These are phyloP conservation scores for Lomentospora prolificans DNA, from an alignment of 2,329 filamentous ascomycete genomes.

Conservation along the genomic window DNA sequence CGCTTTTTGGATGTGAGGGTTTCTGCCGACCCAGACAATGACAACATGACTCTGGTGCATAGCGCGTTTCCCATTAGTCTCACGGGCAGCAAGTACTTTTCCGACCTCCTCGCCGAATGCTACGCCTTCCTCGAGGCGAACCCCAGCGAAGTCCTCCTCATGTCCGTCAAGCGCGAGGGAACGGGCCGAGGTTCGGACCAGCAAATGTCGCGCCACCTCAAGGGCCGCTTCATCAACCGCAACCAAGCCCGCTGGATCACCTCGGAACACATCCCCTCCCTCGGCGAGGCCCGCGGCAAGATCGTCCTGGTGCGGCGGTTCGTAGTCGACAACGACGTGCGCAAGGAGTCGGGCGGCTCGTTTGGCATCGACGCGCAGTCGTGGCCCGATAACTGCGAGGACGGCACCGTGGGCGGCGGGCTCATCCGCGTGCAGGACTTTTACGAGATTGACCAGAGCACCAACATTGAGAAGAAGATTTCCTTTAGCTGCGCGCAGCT, in stretches of 20 bases:
- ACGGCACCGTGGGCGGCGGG: conserved; percentile 60
- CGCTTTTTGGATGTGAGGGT: conserved; percentile 92
- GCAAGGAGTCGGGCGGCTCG: conserved; percentile 36
- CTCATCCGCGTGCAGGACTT: conserved; percentile 86
- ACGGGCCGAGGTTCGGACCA: conserved; percentile 69
- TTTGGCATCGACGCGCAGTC: conserved; percentile 51
- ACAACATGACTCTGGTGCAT: conserved; percentile 75
- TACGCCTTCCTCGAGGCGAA: conserved; percentile 69
- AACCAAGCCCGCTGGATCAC: conserved; percentile 64
- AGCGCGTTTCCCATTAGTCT: conserved; percentile 81
- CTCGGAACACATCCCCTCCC: conserved; percentile 61
- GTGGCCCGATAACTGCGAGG: conserved; percentile 85
- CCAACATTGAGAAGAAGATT: conserved; percentile 75
- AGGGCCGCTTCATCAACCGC: conserved; percentile 57
- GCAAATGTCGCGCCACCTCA: conserved; percentile 65
- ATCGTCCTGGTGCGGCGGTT: conserved; percentile 82
- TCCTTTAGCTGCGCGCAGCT: conserved; percentile 64
- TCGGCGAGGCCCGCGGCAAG: conserved; percentile 72
- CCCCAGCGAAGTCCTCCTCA: conserved; percentile 71
- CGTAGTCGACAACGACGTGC: conserved; percentile 41
- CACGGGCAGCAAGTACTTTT: conserved; percentile 70
- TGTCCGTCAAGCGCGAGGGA: conserved; percentile 88
- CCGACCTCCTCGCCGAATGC: conserved; percentile 59
- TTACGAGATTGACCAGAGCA: conserved; percentile 71
- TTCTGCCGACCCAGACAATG: conserved; percentile 39